A percentile compares a stretch with the other conserved stretches of the same genome.
phyloP scores from a whole-genome alignment of 2,329 filamentous ascomycete genomes.

The Lithohypha guttulata region DNA sequence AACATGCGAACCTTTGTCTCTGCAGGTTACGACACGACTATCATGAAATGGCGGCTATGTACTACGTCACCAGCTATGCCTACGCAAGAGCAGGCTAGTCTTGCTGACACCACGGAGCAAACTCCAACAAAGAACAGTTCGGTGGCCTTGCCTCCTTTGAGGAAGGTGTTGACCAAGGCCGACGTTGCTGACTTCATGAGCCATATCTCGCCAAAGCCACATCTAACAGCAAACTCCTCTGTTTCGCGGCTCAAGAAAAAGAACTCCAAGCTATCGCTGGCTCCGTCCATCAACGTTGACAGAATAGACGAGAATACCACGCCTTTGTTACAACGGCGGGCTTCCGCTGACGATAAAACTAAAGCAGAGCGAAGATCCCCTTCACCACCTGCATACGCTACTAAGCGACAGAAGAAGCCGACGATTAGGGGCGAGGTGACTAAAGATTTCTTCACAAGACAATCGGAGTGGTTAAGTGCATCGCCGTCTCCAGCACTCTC shows the following conservation, averaged over 20 bases:
- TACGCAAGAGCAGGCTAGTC: constrained; percentile 22
- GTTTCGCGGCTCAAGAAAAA: constrained; percentile 46
- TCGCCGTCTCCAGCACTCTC: constrained; percentile 21
- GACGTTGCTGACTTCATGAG: constrained; percentile 71
- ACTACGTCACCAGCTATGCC: constrained; percentile 18
- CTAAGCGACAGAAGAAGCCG: constrained; percentile 22
- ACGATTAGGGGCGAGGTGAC: constrained; percentile 12
- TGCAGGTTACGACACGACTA: constrained; percentile 67
- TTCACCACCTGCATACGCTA: constrained; percentile 31
- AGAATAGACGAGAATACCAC: constrained; percentile 20
- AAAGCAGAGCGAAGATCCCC: constrained; percentile 24
- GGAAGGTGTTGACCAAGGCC: constrained; percentile 75
- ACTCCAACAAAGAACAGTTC: constrained; percentile 39
- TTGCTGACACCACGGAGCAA: constrained; percentile 28
- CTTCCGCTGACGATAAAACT: constrained; percentile 21
- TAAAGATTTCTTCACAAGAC: constrained; percentile 8
- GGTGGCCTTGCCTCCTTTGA: constrained; percentile 59
- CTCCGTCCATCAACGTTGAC: constrained; percentile 23
- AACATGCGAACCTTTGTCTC: constrained; percentile 48
- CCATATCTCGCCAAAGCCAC: constrained; percentile 35
- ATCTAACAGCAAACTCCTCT: constrained; percentile 33
- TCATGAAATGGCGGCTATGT: constrained; percentile 61
- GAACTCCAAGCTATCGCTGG: constrained; percentile 41
- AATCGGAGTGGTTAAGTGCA: constrained; percentile 1
- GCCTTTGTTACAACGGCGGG: constrained; percentile 22